Percentiles rank a stretch among this genome's conserved stretches.
Evolutionary conservation across 352 stramenopile species (phyloP).

Genomic region (Phytophthora melonis): DNA sequence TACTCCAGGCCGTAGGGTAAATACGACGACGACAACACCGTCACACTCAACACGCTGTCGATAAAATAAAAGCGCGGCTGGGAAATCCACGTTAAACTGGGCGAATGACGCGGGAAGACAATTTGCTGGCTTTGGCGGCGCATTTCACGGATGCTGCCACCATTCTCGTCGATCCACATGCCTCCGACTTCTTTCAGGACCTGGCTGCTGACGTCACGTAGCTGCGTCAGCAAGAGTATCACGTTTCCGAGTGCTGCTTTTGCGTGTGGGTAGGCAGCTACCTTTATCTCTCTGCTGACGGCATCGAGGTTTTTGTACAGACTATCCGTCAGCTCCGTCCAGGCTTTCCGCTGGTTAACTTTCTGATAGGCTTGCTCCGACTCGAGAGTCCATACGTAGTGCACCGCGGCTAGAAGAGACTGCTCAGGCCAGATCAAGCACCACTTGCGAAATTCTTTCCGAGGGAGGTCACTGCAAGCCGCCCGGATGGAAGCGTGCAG

Average conservation of each 20-base stretch:
- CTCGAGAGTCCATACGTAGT: constrained; percentile 66
- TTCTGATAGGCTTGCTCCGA: constrained; percentile 57
- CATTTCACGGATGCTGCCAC: constrained; percentile 1
- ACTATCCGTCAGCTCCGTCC: constrained; percentile 38
- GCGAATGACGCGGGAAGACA: constrained; percentile 10
- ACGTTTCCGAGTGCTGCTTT: constrained; percentile 56
- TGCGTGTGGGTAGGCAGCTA: constrained; percentile 41
- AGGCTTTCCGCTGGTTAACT: constrained; percentile 36
- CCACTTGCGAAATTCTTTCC: constrained; percentile 89
- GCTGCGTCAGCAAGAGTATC: constrained; percentile 55
- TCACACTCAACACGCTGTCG: constrained; percentile 56
- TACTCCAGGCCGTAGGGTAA: constrained; percentile 82
- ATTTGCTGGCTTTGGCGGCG: constrained; percentile 6
- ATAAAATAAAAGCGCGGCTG: constrained; percentile 80
- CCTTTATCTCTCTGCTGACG: constrained; percentile 64
- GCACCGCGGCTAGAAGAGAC: constrained; percentile 62
- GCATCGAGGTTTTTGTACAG: constrained; percentile 46
- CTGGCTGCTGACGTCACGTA: constrained; percentile 58
- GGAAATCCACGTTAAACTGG: constrained; percentile 58
- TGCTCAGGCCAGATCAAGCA: constrained; percentile 83
- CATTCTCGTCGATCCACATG: constrained; percentile 16
- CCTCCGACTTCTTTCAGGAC: constrained; percentile 44
- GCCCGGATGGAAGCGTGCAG: constrained; percentile 74
- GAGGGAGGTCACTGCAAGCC: constrained; percentile 63
- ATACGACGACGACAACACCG: constrained; percentile 54